Conservation (phyloP, 257 asterid genomes). For the Scutellaria baicalensis region DNA sequence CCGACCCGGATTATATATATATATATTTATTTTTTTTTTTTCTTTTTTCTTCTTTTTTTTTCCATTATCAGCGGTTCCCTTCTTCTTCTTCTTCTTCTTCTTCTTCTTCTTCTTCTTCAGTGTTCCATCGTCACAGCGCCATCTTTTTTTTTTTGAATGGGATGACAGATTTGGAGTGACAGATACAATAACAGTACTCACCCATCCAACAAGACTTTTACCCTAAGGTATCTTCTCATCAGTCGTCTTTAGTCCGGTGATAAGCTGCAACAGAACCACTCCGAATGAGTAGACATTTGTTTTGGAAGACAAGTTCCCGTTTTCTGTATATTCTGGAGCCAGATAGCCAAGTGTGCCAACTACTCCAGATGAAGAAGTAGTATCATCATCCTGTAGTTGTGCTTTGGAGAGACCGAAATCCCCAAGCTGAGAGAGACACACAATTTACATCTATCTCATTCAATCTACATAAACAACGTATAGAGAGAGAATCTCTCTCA, state of each 20-base stretch:
- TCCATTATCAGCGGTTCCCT: too few relatives aligned
- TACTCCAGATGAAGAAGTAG: slow-evolving; percentile 33
- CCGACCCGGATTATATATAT: too few relatives aligned
- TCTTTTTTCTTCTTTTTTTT: too few relatives aligned
- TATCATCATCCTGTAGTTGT: slow-evolving; percentile 36
- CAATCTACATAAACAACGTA: neutral
- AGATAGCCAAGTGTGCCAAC: too few relatives aligned
- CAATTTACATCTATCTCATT: neutral
- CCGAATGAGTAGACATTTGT: slow-evolving; percentile 73
- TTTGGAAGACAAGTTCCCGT: slow-evolving; percentile 59
- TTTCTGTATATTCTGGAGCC: too few relatives aligned
- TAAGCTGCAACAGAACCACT: slow-evolving; percentile 57
- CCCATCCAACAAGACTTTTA: slow-evolving; percentile 73
- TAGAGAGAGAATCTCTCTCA: slow-evolving; percentile 3
- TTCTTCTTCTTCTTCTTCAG: too few relatives aligned
- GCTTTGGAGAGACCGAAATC: slow-evolving; percentile 76
- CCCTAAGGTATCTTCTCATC: slow-evolving; percentile 46
- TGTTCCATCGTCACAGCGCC: too few relatives aligned
- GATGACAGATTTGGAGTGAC: too few relatives aligned
- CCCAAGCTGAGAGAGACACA: slow-evolving; percentile 50
- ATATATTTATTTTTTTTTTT: too few relatives aligned
- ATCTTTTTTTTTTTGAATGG: too few relatives aligned
- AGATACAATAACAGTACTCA: too few relatives aligned
- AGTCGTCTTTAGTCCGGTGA: slow-evolving; percentile 50
- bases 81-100: too few relatives aligned